Percentiles rank a stretch among this genome's conserved stretches.
These are phyloP conservation scores for Cyclostephanos invisitatus DNA, from an alignment of 108 stramenopile genomes.

Conservation along the genomic window DNA sequence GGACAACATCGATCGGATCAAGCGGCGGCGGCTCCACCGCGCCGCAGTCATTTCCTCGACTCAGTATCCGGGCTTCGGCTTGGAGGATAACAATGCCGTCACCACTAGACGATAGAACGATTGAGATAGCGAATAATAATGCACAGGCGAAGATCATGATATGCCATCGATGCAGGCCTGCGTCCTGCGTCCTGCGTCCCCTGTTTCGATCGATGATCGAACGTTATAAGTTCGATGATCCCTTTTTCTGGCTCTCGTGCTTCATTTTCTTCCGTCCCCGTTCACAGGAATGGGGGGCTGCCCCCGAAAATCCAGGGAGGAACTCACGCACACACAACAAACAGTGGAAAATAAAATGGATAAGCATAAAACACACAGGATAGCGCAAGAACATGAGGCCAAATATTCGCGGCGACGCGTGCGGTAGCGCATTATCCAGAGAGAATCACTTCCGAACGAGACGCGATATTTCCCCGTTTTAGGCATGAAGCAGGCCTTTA, in stretches of 20 bases:
- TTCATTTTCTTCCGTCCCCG: too few relatives aligned
- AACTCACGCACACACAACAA: too few relatives aligned
- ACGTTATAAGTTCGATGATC: too few relatives aligned
- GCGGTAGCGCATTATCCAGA: too few relatives aligned
- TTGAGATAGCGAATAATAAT: background rate
- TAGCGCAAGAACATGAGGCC: background rate
- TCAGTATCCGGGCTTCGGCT: background rate
- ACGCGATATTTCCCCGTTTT: background rate
- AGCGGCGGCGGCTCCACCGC: background rate
- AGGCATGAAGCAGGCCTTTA: slow-evolving; percentile 53
- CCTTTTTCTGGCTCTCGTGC: too few relatives aligned
- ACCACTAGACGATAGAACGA: background rate
- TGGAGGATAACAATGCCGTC: background rate
- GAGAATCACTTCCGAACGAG: background rate
- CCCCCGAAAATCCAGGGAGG: too few relatives aligned
- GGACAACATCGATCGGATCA: background rate
- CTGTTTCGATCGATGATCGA: too few relatives aligned
- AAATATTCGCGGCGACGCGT: background rate
- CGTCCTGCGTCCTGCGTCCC: too few relatives aligned
- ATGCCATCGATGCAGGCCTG: background rate
- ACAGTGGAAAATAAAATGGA: too few relatives aligned
- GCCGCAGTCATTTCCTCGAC: background rate
- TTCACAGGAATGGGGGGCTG: too few relatives aligned
- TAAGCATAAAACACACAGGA: too few relatives aligned
- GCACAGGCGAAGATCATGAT: background rate